phyloP scores from a whole-genome alignment of 1,284 basidiomycete genomes.

The Apiotrichum porosum region DNA sequence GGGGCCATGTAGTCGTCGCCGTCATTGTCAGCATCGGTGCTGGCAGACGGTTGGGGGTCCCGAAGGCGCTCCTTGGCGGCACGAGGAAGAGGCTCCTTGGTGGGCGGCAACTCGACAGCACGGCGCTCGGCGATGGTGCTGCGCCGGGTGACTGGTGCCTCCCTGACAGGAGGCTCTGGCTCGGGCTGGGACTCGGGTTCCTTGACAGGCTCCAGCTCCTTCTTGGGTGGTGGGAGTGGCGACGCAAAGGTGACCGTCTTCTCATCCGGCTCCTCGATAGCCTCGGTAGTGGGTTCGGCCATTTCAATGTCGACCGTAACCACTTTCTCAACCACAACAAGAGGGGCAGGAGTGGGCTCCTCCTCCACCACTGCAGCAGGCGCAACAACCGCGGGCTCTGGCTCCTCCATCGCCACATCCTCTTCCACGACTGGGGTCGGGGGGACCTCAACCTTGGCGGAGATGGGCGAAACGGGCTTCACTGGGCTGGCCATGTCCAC shows the following conservation, averaged over 20 bases:
- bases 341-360: too few relatives aligned
- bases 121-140: slow-evolving; percentile 36
- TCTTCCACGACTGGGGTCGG: too few relatives aligned
- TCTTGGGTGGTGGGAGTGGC: slow-evolving; percentile 2
- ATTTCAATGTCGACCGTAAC: not conserved
- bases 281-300: not conserved
- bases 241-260: slow-evolving; percentile 14
- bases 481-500: slow-evolving; percentile 6
- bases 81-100: not conserved
- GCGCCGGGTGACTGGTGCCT: too few relatives aligned
- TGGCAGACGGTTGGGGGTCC: slow-evolving; percentile 20
- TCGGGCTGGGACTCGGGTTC: not conserved
- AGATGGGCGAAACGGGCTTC: too few relatives aligned
- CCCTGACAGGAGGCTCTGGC: slow-evolving; percentile 1
- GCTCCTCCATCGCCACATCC: slow-evolving; percentile 10
- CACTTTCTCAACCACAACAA: too few relatives aligned
- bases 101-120: slow-evolving; percentile 18
- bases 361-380: too few relatives aligned
- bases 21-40: slow-evolving; percentile 29
- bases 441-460: too few relatives aligned
- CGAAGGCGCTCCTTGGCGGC: not conserved
- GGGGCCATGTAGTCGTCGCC: not conserved
- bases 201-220: too few relatives aligned
- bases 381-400: too few relatives aligned
- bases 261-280: not conserved